These are phyloP conservation scores for Uronychia binucleata DNA, from an alignment of 73 alveolate genomes.

Conservation along the genomic window DNA sequence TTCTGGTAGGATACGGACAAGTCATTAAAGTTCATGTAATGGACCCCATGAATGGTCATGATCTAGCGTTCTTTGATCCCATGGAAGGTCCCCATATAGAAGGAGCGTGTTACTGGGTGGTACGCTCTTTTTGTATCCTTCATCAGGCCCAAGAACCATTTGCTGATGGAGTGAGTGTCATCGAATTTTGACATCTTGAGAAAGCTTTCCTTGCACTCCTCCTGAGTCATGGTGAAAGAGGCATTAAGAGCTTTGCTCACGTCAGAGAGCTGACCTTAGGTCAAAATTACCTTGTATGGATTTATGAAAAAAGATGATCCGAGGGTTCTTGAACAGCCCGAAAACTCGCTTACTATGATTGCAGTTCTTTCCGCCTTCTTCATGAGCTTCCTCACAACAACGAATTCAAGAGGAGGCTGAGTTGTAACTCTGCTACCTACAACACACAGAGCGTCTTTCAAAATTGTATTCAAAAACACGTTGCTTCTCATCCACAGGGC, in stretches of 20 bases:
- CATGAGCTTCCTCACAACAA: conserved; percentile 42
- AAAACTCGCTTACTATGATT: conserved; percentile 61
- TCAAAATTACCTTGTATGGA: conserved; percentile 48
- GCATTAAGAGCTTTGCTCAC: conserved; percentile 38
- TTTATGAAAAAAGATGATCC: conserved; percentile 44
- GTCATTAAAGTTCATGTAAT: not conserved
- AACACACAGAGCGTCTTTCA: conserved; percentile 34
- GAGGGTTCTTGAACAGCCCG: conserved; percentile 72
- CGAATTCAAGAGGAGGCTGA: conserved; percentile 55
- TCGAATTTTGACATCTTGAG: conserved; percentile 15
- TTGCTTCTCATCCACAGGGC: conserved; percentile 37
- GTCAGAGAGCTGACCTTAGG: not conserved
- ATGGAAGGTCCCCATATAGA: not conserved
- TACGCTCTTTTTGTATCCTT: conserved; percentile 62
- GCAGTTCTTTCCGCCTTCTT: conserved; percentile 26
- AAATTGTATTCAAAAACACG: conserved; percentile 27
- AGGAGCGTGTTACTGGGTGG: conserved; percentile 13
- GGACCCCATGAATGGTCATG: conserved; percentile 34
- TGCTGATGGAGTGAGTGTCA: conserved; percentile 26
- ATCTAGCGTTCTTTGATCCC: not conserved
- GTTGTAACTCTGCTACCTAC: not conserved
- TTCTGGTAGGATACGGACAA: conserved; percentile 5
- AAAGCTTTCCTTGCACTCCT: conserved; percentile 27
- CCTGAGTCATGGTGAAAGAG: conserved; percentile 44
- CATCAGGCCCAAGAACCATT: conserved; percentile 62